phyloP scores from a whole-genome alignment of 176 grass and related monocot species.

The Secale cereale region DNA sequence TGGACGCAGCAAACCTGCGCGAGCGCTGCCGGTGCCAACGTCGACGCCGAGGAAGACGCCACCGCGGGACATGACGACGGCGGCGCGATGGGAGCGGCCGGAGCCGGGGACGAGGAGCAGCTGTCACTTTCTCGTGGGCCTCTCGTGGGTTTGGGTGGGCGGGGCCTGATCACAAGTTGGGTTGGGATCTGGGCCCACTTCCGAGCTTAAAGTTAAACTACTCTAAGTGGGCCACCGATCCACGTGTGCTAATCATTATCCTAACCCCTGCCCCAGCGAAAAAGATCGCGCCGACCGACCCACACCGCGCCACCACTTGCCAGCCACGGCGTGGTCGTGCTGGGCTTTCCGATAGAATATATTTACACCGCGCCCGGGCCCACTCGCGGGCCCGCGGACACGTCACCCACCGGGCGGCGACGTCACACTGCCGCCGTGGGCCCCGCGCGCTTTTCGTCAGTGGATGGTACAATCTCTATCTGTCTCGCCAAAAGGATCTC shows the following conservation, averaged over 20 bases:
- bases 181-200: background rate
- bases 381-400: background rate
- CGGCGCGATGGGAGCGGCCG: background rate
- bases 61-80: slow-evolving; percentile 21
- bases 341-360: background rate
- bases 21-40: slow-evolving; percentile 87
- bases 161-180: slow-evolving; percentile 2
- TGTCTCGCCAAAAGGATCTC: background rate
- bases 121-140: background rate
- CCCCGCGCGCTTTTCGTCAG: background rate
- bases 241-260: slow-evolving; percentile 2
- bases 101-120: slow-evolving; percentile 9
- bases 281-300: slow-evolving; percentile 19
- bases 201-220: background rate
- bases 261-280: background rate
- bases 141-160: background rate
- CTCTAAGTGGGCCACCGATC: background rate
- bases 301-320: background rate
- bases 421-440: slow-evolving; percentile 5
- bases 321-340: background rate
- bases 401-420: slow-evolving; percentile 19
- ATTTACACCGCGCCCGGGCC: background rate
- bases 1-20: slow-evolving; percentile 43
- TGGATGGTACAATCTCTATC: slow-evolving; percentile 1
- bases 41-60: slow-evolving; percentile 68